Evolutionary conservation across 805 yeast species (phyloP), one percentile per base, ranked within the genome.

Genomic region (Barnettozyma sp.): DNA sequence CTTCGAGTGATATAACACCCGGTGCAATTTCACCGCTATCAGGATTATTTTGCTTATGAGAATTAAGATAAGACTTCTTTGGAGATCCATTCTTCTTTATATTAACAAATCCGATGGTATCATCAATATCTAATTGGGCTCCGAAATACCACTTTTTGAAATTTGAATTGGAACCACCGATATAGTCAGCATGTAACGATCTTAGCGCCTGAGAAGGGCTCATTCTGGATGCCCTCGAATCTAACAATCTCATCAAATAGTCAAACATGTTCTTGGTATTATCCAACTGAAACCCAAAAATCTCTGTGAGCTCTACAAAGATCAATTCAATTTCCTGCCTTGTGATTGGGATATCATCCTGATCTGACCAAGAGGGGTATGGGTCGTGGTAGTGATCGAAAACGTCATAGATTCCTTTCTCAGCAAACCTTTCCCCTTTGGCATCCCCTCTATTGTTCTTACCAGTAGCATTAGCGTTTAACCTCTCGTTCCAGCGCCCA

Each of bases 131-230:
- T 61, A 81, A 63, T 41, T 72, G 75, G 3, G 84, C 73, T 1
- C 86, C 85, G 59, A 82, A 78, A 48, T 78, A 81, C 92, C 92
- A 82, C 46, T 76, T 81, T 40, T 70, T 67, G 52, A 73, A 82
- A 50, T 82, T 82, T 2, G 90, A 64, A 45, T 76, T 72, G 4
- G 66, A 48, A 0, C 90, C 92, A 4, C 86, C 84, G 49, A 82
- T 76, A 49, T 80, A 82, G 52, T 82, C 90, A 1, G 79, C 78
- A 55, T 82, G 88, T 8, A 82, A 48, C 1, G 82, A 65, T 35
- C 62, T 59, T 29, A 82, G 63, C 1, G 88, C 85, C 17, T 60
- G 61, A 5, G 40, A 43, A 0, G 83, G 73, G 2, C 70, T 64
- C 72, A 76, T 69, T 45, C 90, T 64, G 1, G 85, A 71, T 1